Percentiles rank a stretch among this genome's conserved stretches.
These are phyloP conservation scores for Eucalyptus marginata DNA, from an alignment of 345 rosid genomes.

Conservation along the genomic window DNA sequence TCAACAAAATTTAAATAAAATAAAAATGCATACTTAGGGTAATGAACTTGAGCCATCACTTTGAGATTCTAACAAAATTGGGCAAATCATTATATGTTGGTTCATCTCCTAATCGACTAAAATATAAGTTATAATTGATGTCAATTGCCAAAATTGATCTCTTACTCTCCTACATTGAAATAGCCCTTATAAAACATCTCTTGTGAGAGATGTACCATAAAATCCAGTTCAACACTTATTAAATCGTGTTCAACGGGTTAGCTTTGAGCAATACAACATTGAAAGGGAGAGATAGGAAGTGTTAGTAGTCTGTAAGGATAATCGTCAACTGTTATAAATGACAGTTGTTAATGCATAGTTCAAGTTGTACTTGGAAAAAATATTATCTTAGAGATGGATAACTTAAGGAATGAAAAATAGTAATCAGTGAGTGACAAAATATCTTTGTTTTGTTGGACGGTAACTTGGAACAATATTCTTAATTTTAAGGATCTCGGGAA, in stretches of 20 bases:
- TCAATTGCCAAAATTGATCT: background rate
- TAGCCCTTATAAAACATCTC: background rate
- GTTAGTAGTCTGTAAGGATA: accelerated
- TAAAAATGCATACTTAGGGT: too few relatives aligned
- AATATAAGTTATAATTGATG: too few relatives aligned
- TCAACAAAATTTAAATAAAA: too few relatives aligned
- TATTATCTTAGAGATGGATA: too few relatives aligned
- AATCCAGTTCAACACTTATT: background rate
- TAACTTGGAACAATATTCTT: background rate
- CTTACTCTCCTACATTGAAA: background rate
- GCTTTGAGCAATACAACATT: background rate
- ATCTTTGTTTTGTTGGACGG: background rate
- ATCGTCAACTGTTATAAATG: background rate
- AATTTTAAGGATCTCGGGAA: background rate
- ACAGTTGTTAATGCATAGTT: background rate
- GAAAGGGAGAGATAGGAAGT: background rate
- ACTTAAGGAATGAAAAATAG: too few relatives aligned
- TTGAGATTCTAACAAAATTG: too few relatives aligned
- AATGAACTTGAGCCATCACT: slow-evolving; percentile 3
- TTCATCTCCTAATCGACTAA: background rate
- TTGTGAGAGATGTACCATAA: background rate
- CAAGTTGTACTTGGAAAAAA: background rate
- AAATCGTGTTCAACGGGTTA: background rate
- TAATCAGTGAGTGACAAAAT: background rate
- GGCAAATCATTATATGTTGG: too few relatives aligned